A percentile compares a stretch with the other conserved stretches of the same genome.
phyloP scores from a whole-genome alignment of 2,329 filamentous ascomycete genomes.

The Fusarium verticillioides region DNA sequence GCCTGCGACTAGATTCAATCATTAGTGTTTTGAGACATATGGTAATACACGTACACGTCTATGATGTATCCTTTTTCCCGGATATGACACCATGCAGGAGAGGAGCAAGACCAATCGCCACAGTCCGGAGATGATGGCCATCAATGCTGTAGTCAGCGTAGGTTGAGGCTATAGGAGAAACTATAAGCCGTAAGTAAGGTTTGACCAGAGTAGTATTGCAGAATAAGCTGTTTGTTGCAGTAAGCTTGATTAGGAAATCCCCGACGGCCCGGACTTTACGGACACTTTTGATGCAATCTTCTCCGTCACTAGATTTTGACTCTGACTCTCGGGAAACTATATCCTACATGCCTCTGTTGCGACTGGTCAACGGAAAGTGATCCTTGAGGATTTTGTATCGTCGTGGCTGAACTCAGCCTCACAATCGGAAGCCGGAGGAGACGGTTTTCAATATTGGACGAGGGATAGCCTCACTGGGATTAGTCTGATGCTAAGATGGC shows the following conservation, averaged over 20 bases:
- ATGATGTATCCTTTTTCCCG: accelerated
- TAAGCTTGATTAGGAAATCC: neutral
- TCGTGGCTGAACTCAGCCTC: neutral
- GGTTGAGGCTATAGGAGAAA: accelerated
- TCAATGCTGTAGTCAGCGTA: neutral
- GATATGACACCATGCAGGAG: neutral
- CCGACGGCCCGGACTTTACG: neutral
- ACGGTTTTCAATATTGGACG: accelerated
- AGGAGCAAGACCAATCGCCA: too few species aligned
- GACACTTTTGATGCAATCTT: neutral
- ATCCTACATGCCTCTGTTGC: neutral
- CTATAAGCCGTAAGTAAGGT: neutral
- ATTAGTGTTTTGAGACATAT: neutral
- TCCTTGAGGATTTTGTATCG: neutral
- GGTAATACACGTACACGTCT: neutral
- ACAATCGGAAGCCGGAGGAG: neutral
- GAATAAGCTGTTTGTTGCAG: neutral
- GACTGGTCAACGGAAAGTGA: neutral
- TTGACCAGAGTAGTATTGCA: neutral
- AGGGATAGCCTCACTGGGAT: neutral
- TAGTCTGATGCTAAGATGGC: accelerated
- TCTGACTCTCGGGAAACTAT: neutral
- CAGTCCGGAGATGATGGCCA: accelerated
- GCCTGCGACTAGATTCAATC: too few species aligned
- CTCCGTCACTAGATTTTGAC: neutral